Evolutionary conservation across 2,329 filamentous ascomycete genomes (phyloP).

Genomic region (Teratosphaeriaceae sp.): DNA sequence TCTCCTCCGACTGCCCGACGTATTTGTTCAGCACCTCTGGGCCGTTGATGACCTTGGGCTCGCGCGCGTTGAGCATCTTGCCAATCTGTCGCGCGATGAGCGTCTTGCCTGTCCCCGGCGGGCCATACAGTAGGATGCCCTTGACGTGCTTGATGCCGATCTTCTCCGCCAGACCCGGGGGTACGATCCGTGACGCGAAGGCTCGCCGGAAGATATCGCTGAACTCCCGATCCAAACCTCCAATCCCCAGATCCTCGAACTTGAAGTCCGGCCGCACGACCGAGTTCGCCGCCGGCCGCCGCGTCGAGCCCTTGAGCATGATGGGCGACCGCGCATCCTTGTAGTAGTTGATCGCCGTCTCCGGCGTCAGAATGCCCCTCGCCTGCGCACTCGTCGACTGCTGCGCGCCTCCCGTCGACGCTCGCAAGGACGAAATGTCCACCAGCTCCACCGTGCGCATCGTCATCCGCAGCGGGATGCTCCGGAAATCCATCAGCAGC

Average conservation of each 20-base stretch:
- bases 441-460: constrained; percentile 80
- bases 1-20: constrained; percentile 95
- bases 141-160: constrained; percentile 95
- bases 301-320: constrained; percentile 77
- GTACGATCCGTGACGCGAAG: constrained; percentile 93
- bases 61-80: constrained; percentile 90
- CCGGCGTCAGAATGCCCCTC: constrained; percentile 72
- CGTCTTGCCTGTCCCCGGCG: constrained; percentile 94
- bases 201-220: constrained; percentile 93
- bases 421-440: constrained; percentile 67
- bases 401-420: constrained; percentile 46
- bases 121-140: constrained; percentile 87
- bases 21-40: constrained; percentile 97
- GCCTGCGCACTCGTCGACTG: constrained; percentile 52
- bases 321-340: constrained; percentile 73
- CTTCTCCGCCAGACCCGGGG: constrained; percentile 81
- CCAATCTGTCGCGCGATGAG: constrained; percentile 94
- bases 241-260: constrained; percentile 97
- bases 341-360: constrained; percentile 77
- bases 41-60: constrained; percentile 96
- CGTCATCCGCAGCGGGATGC: constrained; percentile 66
- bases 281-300: constrained; percentile 76
- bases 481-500: constrained; percentile 76
- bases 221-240: constrained; percentile 88
- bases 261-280: constrained; percentile 96